These are phyloP conservation scores for Ganoderma boninense DNA, from an alignment of 1,284 basidiomycete genomes.

Conservation along the genomic window DNA sequence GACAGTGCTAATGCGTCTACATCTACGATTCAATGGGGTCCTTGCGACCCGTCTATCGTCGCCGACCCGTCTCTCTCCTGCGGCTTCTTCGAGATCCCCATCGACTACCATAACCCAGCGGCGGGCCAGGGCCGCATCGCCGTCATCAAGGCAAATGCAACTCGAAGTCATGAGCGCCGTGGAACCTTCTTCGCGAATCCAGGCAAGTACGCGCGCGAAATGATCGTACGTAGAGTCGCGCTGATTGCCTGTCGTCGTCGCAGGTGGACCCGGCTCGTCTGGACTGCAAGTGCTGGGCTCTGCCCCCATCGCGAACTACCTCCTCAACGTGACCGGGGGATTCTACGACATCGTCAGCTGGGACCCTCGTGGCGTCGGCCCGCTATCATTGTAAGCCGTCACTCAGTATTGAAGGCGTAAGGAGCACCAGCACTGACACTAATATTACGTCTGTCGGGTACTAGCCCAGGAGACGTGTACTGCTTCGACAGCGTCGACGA, in stretches of 20 bases:
- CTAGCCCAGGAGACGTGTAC: constrained; percentile 21
- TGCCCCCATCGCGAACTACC: neutral
- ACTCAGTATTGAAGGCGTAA: too few relatives aligned
- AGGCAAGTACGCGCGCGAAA: constrained; percentile 2
- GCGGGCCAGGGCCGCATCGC: constrained; percentile 16
- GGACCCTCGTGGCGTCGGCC: constrained; percentile 26
- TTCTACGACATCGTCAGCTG: constrained; percentile 22
- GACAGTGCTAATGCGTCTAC: neutral
- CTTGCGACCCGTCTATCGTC: constrained; percentile 18
- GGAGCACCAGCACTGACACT: neutral
- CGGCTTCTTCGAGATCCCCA: constrained; percentile 20
- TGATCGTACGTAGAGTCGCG: neutral
- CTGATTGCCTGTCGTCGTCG: neutral
- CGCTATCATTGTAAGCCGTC: constrained; percentile 16
- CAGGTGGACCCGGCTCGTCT: constrained; percentile 21
- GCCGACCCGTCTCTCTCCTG: constrained; percentile 14
- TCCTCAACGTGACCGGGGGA: constrained; percentile 15
- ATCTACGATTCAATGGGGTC: constrained; percentile 12
- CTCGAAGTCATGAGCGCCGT: constrained; percentile 3
- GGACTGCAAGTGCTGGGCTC: neutral
- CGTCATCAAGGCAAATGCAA: constrained; percentile 21
- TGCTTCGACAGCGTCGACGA: constrained; percentile 21
- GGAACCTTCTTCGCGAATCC: constrained; percentile 26
- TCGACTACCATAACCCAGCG: constrained; percentile 25
- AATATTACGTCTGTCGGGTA: neutral